Conservation (phyloP, 2,329 filamentous ascomycete genomes). For the Epichloe amarillans region DNA sequence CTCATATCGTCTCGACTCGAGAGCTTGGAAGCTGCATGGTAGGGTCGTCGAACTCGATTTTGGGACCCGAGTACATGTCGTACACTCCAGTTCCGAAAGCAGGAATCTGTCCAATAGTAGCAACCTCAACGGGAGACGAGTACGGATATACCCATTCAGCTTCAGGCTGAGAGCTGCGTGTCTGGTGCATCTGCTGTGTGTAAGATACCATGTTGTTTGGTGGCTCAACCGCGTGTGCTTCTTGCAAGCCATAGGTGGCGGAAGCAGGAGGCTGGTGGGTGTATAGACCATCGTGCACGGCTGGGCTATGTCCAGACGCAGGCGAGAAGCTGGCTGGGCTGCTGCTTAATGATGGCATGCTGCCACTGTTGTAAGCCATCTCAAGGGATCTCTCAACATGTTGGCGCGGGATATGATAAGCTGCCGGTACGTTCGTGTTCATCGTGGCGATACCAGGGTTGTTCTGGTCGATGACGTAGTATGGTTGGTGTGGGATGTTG, state of each 20-base stretch:
- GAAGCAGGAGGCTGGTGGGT: conserved; percentile 38
- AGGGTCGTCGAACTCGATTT: conserved; percentile 45
- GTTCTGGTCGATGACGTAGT: conserved; percentile 47
- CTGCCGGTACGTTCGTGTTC: conserved; percentile 37
- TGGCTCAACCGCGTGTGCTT: conserved; percentile 33
- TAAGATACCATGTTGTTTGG: conserved; percentile 29
- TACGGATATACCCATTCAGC: conserved; percentile 44
- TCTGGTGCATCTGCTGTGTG: conserved; percentile 27
- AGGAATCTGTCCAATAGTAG: conserved; percentile 38
- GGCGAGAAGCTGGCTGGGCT: conserved; percentile 47
- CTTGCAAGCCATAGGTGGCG: conserved; percentile 34
- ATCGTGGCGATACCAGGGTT: conserved; percentile 50
- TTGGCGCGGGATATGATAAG: conserved; percentile 39
- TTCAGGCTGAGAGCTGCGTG: conserved; percentile 26
- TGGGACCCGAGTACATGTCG: conserved; percentile 37
- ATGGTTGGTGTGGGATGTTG: conserved; percentile 33
- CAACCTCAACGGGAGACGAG: conserved; percentile 43
- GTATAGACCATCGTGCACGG: conserved; percentile 42
- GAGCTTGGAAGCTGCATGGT: conserved; percentile 46
- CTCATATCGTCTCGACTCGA: conserved; percentile 37
- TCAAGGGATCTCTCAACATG: conserved; percentile 35
- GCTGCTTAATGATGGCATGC: conserved; percentile 39
- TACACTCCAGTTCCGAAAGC: conserved; percentile 36
- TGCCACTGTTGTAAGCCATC: conserved; percentile 35
- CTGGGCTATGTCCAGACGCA: conserved; percentile 38